These are phyloP conservation scores for Phytophthora brassicae DNA, from an alignment of 352 stramenopile species.

Conservation along the genomic window DNA sequence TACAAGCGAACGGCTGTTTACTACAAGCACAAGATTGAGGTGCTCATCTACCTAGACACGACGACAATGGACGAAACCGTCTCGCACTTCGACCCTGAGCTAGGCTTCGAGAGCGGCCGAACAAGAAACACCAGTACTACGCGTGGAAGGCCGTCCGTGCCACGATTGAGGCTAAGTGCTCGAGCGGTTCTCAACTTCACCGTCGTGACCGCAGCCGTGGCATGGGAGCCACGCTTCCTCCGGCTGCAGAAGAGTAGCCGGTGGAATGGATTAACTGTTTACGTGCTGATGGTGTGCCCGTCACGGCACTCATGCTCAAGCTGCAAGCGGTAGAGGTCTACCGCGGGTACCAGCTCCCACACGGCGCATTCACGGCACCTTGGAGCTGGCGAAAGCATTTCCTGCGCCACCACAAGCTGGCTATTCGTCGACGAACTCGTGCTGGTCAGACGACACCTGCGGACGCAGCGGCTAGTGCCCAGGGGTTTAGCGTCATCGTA, in stretches of 20 bases:
- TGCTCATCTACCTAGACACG: slow-evolving; percentile 1
- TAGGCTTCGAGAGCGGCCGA: no score
- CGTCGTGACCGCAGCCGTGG: background rate
- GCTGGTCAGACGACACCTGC: slow-evolving; percentile 1
- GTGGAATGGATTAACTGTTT: slow-evolving; percentile 8
- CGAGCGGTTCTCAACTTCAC: background rate
- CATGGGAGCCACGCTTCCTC: background rate
- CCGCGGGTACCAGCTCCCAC: background rate
- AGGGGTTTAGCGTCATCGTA: background rate
- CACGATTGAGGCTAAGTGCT: no score
- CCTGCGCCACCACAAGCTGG: no score
- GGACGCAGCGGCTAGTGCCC: background rate
- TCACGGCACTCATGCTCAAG: background rate
- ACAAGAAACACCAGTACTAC: no score
- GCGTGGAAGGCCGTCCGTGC: no score
- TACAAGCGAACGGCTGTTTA: slow-evolving; percentile 8
- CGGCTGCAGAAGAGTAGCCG: background rate
- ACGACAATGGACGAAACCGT: no score
- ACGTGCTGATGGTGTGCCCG: background rate
- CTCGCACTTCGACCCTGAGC: no score
- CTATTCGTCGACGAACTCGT: slow-evolving; percentile 2
- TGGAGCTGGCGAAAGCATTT: slow-evolving; percentile 6
- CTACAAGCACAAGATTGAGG: background rate
- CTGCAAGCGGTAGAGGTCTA: background rate
- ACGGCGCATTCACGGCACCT: background rate